phyloP scores from a whole-genome alignment of 129 eudicot species.

The Gnaphalium uliginosum region DNA sequence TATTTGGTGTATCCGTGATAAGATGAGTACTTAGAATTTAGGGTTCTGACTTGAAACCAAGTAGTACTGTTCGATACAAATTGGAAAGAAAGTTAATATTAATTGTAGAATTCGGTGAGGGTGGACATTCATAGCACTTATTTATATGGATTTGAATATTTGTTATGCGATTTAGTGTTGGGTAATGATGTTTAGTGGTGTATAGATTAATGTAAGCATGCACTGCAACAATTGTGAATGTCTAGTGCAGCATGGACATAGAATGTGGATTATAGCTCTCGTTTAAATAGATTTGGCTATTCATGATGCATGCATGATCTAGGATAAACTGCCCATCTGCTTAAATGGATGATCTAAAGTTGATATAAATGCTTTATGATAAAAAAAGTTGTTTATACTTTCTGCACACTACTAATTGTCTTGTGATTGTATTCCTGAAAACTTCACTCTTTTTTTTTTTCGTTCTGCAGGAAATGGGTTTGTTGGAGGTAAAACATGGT shows the following conservation, averaged over 20 bases:
- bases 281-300: background rate
- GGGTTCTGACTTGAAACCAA: background rate
- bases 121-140: background rate
- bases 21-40: background rate
- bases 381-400: background rate
- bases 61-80: background rate
- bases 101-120: conserved; percentile 1
- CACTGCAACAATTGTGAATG: conserved; percentile 6
- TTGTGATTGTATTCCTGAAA: conserved; percentile 18
- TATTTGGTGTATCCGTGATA: background rate
- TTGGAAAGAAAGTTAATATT: background rate
- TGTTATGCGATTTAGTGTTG: background rate
- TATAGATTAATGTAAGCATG: conserved; percentile 18
- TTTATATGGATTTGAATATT: background rate
- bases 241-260: background rate
- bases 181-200: conserved; percentile 17
- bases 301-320: conserved; percentile 19
- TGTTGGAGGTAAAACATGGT: conserved; percentile 97
- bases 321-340: conserved; percentile 1
- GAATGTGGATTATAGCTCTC: background rate
- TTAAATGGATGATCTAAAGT: background rate
- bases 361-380: background rate
- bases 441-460: background rate
- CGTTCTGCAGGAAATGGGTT: conserved; percentile 79
- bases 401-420: conserved; percentile 15